Base-by-base conservation (phyloP, 2,329 filamentous ascomycete species). In the Ophiocordyceps camponoti-leonardi region DNA sequence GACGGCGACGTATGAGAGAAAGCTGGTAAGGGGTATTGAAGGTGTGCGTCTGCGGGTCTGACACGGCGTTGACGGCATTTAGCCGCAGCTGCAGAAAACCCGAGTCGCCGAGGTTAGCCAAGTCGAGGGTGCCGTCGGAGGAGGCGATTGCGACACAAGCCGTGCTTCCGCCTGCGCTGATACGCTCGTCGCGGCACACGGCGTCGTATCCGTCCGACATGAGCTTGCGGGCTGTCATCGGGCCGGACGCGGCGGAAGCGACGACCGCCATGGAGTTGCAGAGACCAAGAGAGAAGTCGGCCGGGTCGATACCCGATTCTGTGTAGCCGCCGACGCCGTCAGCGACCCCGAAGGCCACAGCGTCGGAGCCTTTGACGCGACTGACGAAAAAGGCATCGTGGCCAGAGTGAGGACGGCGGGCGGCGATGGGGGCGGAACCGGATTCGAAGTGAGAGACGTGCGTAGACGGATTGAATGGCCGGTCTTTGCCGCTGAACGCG, bases 21-120 rank as follows among this genome's bases (percentile, higher is more conserved):
- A 98, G 75, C 62, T 98, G 92, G 58, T 85, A 98, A 0, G 92
- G 92, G 0, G 92, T 96, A 63, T 98, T 98, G 73, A 98, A 98
- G 41, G 82, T 87, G 61, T 98, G 92, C 1, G 87, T 95, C 63
- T 98, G 92, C 22, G 86, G 83, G 43, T 80, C 75, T 2, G 87
- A 94, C 57, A 79, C 81, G 46, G 82, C 76, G 60, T 92, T 82
- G 30, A 98, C 84, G 14, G 83, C 86, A 53, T 90, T 93, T 23
- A 86, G 75, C 14, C 87, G 79, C 49, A 96, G 71, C 49, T 94
- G 82, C 46, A 96, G 73, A 60, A 88, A 96, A 30, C 92, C 92
- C 23, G 87, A 95, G 66, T 98, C 92, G 51, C 92, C 92, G 31
- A 98, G 72, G 63, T 98, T 98, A 49, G 92, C 92, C 45, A 94